Base-by-base conservation (phyloP, 441 rosid genomes). In the Biscutella laevigata region DNA sequence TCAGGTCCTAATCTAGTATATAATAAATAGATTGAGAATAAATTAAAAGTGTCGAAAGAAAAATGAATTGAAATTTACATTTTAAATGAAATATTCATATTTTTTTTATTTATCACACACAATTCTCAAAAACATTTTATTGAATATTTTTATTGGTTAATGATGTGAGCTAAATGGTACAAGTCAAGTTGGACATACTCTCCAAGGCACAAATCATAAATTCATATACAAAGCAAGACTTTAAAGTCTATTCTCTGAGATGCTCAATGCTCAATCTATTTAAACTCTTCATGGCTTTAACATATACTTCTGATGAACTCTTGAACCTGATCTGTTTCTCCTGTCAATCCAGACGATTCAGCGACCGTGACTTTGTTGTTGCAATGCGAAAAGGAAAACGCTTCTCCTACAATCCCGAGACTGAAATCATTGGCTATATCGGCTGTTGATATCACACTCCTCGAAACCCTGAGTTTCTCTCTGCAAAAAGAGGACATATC, bases 351-450 rank as follows among this genome's bases (percentile, higher is more conserved):
- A 35, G 96, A 85, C 44, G 87, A 78, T 49, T 88, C 98, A 4
- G 76, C 86, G 28, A 82, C 57, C 0, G 87, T 77, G 49, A 91
- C 85, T 64, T 62, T 75, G 79, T 83, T 91, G n/a, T 41, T 57
- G 65, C 98, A 85, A 27, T 88, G 94, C 7, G 79, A 48, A 71
- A 91, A 88, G 13, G 76, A 52, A 66, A 91, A 91, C 7, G 76
- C 46, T 70, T 80, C 79, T 46, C 91, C 98, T 24, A 81, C 71
- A 20, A 74, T 65, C 48, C 98, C 95, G 0, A 85, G 86, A 37
- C 86, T 77, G 58, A 76, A 70, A 54, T 88, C 95, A 57, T 69
- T 78, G n/a, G 94, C 71, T 26, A 91, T 68, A 71, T 91, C 96
- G 53, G 98, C 95, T 16, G 76, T 73, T 10, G 94, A 85, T 25